A percentile compares a stretch with the other conserved stretches of the same genome.
Evolutionary conservation across 352 stramenopile species (phyloP).

Genomic region (Globisporangium paroecandrum): DNA sequence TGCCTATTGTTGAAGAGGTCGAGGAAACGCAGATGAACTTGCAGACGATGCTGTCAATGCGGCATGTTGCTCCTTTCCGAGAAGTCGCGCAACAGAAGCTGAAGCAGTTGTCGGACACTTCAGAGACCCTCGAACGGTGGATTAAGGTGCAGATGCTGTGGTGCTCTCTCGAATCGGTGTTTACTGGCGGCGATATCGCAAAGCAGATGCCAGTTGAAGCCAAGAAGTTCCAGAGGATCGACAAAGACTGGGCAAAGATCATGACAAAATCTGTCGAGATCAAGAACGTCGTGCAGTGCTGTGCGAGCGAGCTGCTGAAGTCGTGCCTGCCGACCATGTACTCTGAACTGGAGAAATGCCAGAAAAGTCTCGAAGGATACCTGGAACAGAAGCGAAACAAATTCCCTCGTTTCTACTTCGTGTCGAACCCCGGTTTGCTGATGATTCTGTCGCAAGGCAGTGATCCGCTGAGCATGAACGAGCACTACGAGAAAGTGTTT

Average conservation of each 20-base stretch:
- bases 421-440: conserved; percentile 96
- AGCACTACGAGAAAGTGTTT: conserved; percentile 99
- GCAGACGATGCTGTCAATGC: conserved; percentile 98
- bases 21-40: conserved; percentile 98
- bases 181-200: conserved; percentile 97
- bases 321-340: conserved; percentile 97
- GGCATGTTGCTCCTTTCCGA: conserved; percentile 95
- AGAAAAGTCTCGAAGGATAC: conserved; percentile 98
- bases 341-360: conserved; percentile 96
- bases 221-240: conserved; percentile 97
- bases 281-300: conserved; percentile 92
- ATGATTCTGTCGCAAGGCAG: conserved; percentile 97
- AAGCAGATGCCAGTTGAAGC: conserved; percentile 99
- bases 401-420: conserved; percentile 99
- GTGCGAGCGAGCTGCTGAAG: conserved; percentile 96
- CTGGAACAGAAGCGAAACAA: conserved; percentile 98
- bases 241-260: conserved; percentile 99
- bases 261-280: conserved; percentile 92
- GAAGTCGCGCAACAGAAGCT: conserved; percentile 94
- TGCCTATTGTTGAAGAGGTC: conserved; percentile 95
- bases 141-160: conserved; percentile 98
- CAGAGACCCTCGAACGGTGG: conserved; percentile 97
- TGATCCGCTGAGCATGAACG: conserved; percentile 97
- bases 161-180: conserved; percentile 98
- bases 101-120: conserved; percentile 94